A percentile compares a stretch with the other conserved stretches of the same genome.
Conservation (phyloP, 2,329 filamentous ascomycete species). For the Calcarisporium arbuscula region DNA sequence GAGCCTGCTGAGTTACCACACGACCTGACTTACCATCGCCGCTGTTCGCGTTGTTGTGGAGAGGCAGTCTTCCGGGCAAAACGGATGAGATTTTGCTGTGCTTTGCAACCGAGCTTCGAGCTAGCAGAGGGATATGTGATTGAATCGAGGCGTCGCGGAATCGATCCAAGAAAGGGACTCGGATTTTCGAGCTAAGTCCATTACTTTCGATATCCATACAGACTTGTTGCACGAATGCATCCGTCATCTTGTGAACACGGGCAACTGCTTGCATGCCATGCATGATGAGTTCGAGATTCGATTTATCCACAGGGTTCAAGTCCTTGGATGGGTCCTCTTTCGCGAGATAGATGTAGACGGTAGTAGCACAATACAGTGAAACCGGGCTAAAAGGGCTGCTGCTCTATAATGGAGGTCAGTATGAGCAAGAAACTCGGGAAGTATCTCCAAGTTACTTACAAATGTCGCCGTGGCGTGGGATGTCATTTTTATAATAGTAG, state of each 20-base stretch:
- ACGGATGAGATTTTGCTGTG: slow-evolving; percentile 34
- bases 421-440: neutral
- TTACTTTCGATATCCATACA: slow-evolving; percentile 69
- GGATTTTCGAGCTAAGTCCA: slow-evolving; percentile 29
- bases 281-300: slow-evolving; percentile 67
- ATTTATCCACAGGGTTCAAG: slow-evolving; percentile 39
- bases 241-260: slow-evolving; percentile 66
- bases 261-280: slow-evolving; percentile 73
- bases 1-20: neutral
- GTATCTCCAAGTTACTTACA: slow-evolving; percentile 42
- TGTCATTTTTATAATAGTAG: slow-evolving; percentile 74
- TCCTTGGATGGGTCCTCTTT: slow-evolving; percentile 58
- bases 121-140: slow-evolving; percentile 45
- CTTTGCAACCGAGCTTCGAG: slow-evolving; percentile 35
- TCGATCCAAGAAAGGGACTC: slow-evolving; percentile 27
- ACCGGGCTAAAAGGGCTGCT: slow-evolving; percentile 49
- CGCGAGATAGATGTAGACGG: slow-evolving; percentile 76
- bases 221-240: slow-evolving; percentile 78
- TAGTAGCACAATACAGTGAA: slow-evolving; percentile 76
- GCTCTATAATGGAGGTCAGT: slow-evolving; percentile 17
- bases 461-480: slow-evolving; percentile 61
- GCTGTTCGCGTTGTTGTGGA: slow-evolving; percentile 19
- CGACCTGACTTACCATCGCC: slow-evolving; percentile 1
- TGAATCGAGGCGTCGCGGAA: slow-evolving; percentile 25
- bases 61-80: slow-evolving; percentile 38